phyloP scores from a whole-genome alignment of 2,329 filamentous ascomycete species.

The Chaetomiaceae sp. region DNA sequence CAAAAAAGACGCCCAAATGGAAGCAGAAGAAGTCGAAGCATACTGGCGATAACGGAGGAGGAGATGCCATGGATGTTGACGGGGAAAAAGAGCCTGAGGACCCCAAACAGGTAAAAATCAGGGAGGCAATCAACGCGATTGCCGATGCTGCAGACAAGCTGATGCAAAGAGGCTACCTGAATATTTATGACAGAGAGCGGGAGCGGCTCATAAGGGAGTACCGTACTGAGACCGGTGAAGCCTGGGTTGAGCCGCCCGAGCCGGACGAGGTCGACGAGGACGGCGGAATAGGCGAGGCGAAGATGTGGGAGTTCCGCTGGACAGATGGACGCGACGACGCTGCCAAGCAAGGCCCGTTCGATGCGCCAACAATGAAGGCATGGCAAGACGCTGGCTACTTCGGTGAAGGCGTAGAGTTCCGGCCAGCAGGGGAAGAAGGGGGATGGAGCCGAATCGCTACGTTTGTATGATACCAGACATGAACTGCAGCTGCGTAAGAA shows the following conservation, averaged over 20 bases:
- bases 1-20: slow-evolving; percentile 58
- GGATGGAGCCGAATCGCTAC: slow-evolving; percentile 27
- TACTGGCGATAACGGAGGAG: slow-evolving; percentile 45
- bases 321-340: slow-evolving; percentile 78
- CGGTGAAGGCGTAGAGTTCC: slow-evolving; percentile 79
- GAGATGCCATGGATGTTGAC: slow-evolving; percentile 69
- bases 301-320: slow-evolving; percentile 90
- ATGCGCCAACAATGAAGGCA: slow-evolving; percentile 76
- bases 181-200: slow-evolving; percentile 88
- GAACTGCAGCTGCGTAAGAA: neutral
- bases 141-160: slow-evolving; percentile 88
- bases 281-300: slow-evolving; percentile 26
- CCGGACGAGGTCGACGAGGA: slow-evolving; percentile 33
- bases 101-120: slow-evolving; percentile 64
- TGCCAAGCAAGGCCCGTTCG: slow-evolving; percentile 80
- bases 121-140: slow-evolving; percentile 71
- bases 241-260: slow-evolving; percentile 57
- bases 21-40: slow-evolving; percentile 65
- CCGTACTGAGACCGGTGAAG: slow-evolving; percentile 77
- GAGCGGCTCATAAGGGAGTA: slow-evolving; percentile 82
- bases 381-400: slow-evolving; percentile 95
- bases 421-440: slow-evolving; percentile 50
- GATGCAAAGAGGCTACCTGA: slow-evolving; percentile 73
- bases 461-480: slow-evolving; percentile 24
- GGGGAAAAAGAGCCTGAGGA: slow-evolving; percentile 53